These are phyloP conservation scores for Elsinoe fawcettii DNA, from an alignment of 2,329 filamentous ascomycete genomes.

Conservation along the genomic window DNA sequence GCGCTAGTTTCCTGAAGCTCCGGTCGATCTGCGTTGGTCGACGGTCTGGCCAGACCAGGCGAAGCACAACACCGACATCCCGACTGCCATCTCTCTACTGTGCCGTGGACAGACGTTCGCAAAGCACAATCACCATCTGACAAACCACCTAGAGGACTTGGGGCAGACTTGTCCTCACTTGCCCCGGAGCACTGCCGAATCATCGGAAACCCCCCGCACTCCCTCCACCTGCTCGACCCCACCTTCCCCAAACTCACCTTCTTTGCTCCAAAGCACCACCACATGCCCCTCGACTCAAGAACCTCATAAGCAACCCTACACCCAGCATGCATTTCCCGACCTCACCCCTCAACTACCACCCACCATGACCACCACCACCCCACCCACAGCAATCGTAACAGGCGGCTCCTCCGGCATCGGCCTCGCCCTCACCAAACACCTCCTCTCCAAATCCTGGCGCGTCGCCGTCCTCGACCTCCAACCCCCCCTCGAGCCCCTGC, in stretches of 20 bases:
- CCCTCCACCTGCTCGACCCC: neutral
- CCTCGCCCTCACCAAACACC: slow-evolving; percentile 36
- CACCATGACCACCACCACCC: slow-evolving; percentile 30
- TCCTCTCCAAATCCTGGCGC: slow-evolving; percentile 32
- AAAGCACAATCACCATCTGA: too few species aligned
- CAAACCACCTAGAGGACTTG: too few species aligned
- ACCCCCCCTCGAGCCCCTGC: slow-evolving; percentile 24
- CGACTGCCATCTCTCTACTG: too few species aligned
- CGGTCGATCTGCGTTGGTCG: neutral
- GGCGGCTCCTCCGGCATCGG: slow-evolving; percentile 41
- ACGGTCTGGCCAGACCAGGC: neutral
- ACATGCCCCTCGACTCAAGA: neutral
- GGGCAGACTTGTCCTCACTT: too few species aligned
- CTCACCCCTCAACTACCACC: neutral
- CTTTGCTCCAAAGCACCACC: neutral
- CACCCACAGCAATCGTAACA: slow-evolving; percentile 37
- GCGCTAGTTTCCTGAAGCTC: neutral
- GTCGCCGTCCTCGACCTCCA: slow-evolving; percentile 42
- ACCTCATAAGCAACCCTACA: neutral
- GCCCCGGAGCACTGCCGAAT: neutral
- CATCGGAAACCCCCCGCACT: neutral
- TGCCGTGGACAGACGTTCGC: too few species aligned
- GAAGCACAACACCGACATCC: neutral
- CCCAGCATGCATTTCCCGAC: neutral
- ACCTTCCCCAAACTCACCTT: neutral